Conservation (phyloP, 2,329 filamentous ascomycete genomes). For the Phaeosphaeria sp. region DNA sequence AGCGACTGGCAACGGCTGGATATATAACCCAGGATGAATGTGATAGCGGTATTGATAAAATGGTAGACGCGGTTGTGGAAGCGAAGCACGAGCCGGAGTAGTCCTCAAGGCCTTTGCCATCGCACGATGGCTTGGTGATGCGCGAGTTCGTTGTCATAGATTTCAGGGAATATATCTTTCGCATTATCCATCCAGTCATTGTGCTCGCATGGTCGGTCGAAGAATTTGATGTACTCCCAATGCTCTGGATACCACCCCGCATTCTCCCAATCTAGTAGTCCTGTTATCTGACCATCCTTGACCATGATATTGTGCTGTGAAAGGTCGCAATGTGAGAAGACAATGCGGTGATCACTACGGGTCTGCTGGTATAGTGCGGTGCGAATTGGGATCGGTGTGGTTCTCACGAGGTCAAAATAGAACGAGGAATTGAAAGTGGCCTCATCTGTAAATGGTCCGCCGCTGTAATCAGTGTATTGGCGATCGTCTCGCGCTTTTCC, state of each 20-base stretch:
- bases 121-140: conserved; percentile 9
- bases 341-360: conserved; percentile 13
- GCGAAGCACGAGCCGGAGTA: no score
- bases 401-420: conserved; percentile 9
- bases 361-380: conserved; percentile 8
- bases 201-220: conserved; percentile 6
- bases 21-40: no score
- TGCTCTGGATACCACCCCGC: conserved; percentile 21
- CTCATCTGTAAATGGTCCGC: conserved; percentile 12
- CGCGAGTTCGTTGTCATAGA: conserved; percentile 8
- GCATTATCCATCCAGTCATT: conserved; percentile 8
- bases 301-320: conserved; percentile 20
- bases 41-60: no score
- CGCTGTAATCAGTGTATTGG: conserved; percentile 3
- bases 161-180: conserved; percentile 6
- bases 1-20: no score
- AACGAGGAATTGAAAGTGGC: conserved; percentile 9
- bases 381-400: conserved; percentile 4
- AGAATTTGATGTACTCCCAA: conserved; percentile 21
- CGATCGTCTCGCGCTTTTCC: conserved; percentile 6
- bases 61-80: no score
- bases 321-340: conserved; percentile 21
- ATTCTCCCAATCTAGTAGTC: conserved; percentile 18
- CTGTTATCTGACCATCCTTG: conserved; percentile 12
- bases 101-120: conserved; percentile 11